Conservation (phyloP, 345 rosid species). For the Moricandia moricandioides region DNA sequence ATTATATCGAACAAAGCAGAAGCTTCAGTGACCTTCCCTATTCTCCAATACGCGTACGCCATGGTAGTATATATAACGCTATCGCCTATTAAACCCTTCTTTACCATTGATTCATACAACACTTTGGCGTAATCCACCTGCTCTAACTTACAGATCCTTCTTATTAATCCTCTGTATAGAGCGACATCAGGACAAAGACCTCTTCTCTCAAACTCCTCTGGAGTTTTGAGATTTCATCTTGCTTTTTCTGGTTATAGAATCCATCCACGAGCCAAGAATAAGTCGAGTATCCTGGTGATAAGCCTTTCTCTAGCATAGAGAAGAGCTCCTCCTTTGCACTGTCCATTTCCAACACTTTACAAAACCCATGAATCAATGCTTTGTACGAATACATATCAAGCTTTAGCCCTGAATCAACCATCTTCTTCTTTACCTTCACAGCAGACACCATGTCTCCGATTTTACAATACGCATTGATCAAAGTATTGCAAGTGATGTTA, state of each 20-base stretch:
- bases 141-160: conserved; percentile 72
- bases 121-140: conserved; percentile 60
- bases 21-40: conserved; percentile 54
- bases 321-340: conserved; percentile 70
- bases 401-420: conserved; percentile 73
- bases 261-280: conserved; percentile 87
- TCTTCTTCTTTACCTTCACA: conserved; percentile 73
- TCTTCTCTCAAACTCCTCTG: conserved; percentile 55
- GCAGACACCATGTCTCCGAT: conserved; percentile 79
- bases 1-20: conserved; percentile 62
- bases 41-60: conserved; percentile 79
- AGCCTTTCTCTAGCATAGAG: conserved; percentile 68
- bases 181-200: conserved; percentile 58
- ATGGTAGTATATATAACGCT: conserved; percentile 62
- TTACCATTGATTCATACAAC: conserved; percentile 56
- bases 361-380: conserved; percentile 83
- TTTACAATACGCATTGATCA: conserved; percentile 88
- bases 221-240: conserved; percentile 48
- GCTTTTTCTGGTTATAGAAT: conserved; percentile 51
- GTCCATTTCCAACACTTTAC: conserved; percentile 63
- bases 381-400: conserved; percentile 66
- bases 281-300: conserved; percentile 69
- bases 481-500: conserved; percentile 79
- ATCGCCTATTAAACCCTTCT: conserved; percentile 66
- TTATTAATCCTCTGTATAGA: conserved; percentile 77